These are phyloP conservation scores for Andrographis paniculata DNA, from an alignment of 305 asterid genomes.

Conservation along the genomic window DNA sequence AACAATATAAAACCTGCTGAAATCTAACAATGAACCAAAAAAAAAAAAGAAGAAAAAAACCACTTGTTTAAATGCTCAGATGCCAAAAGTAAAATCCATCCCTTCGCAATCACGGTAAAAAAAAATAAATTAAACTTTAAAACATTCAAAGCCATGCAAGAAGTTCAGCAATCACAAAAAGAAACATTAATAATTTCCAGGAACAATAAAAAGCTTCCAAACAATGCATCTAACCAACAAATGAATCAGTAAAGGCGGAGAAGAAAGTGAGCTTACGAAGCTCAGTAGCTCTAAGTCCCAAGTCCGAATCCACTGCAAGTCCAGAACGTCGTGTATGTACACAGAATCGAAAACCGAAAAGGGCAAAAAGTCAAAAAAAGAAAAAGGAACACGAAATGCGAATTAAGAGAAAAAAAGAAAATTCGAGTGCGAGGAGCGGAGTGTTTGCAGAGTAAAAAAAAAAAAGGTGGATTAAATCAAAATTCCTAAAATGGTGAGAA, in stretches of 20 bases:
- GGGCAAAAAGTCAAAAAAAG: too few species aligned
- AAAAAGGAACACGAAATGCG: too few species aligned
- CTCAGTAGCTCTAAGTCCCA: not conserved
- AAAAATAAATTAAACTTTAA: too few species aligned
- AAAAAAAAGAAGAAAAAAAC: not conserved
- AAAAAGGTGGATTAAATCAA: not conserved
- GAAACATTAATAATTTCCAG: too few species aligned
- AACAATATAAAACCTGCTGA: not conserved
- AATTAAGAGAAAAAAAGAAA: not conserved
- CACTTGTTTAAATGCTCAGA: too few species aligned
- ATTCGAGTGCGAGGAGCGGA: not conserved
- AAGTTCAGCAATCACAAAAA: too few species aligned
- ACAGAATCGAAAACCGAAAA: too few species aligned
- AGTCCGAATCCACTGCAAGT: not conserved
- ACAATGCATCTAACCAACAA: not conserved
- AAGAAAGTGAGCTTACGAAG: not conserved
- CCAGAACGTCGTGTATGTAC: not conserved
- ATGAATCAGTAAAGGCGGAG: not conserved
- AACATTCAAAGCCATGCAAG: too few species aligned
- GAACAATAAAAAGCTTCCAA: not conserved
- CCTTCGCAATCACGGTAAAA: not conserved
- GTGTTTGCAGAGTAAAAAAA: too few species aligned
- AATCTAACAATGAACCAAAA: not conserved
- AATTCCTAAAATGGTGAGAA: not conserved
- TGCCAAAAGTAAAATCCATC: slow-evolving; percentile 7